phyloP scores from a whole-genome alignment of 768 basidiomycete genomes.

The Lactarius trivialis region DNA sequence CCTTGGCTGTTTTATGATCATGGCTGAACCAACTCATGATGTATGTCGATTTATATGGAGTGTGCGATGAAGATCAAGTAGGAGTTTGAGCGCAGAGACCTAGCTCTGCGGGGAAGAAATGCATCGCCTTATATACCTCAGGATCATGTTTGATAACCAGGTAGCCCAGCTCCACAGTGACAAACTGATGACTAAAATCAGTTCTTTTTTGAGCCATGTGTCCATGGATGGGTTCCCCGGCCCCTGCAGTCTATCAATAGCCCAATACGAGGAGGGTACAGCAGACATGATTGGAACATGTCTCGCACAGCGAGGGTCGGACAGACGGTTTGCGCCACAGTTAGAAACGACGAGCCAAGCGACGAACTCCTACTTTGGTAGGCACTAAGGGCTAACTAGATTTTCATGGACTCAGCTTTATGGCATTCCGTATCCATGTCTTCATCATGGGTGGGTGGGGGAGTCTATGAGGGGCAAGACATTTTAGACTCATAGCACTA shows the following conservation, averaged over 20 bases:
- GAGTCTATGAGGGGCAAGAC: too few species aligned
- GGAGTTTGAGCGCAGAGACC: background rate
- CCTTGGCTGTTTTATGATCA: background rate
- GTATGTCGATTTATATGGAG: background rate
- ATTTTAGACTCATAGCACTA: too few species aligned
- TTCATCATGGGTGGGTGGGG: too few species aligned
- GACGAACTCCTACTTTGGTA: background rate
- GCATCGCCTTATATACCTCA: too few species aligned
- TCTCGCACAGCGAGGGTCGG: background rate
- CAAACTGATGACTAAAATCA: too few species aligned
- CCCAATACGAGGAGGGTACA: too few species aligned
- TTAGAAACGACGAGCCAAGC: background rate
- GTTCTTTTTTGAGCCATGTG: too few species aligned
- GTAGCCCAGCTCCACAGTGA: background rate
- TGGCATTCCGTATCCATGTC: too few species aligned
- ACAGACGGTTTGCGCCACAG: background rate
- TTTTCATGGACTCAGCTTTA: background rate
- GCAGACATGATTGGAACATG: background rate
- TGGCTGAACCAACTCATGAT: conserved; percentile 8
- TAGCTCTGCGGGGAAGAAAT: background rate
- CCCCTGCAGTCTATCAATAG: too few species aligned
- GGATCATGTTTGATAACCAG: too few species aligned
- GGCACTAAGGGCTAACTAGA: background rate
- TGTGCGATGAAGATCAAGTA: background rate
- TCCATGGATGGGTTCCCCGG: too few species aligned